phyloP scores from a whole-genome alignment of 768 basidiomycete species.

The Holtermannia corniformis region DNA sequence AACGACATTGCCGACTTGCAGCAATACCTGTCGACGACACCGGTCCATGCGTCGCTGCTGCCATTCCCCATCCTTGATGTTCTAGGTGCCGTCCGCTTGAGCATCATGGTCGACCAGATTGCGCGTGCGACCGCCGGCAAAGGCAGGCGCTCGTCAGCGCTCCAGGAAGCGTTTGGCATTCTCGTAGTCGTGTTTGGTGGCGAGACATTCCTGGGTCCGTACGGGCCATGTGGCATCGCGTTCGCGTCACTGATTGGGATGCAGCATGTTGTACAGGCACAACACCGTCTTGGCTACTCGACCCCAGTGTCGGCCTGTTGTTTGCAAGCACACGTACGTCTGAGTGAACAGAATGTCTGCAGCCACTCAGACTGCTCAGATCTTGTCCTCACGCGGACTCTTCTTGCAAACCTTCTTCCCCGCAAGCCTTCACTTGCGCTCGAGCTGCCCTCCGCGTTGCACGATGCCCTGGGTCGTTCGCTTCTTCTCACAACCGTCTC shows the following conservation, averaged over 20 bases:
- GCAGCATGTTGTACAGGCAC: constrained; percentile 27
- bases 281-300: constrained; percentile 71
- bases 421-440: constrained; percentile 49
- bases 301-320: constrained; percentile 55
- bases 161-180: constrained; percentile 34
- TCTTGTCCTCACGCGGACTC: constrained; percentile 29
- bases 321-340: constrained; percentile 54
- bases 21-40: constrained; percentile 3
- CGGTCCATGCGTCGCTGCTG: constrained; percentile 6
- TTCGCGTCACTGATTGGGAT: neutral
- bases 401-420: constrained; percentile 54
- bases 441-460: constrained; percentile 62
- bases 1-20: neutral
- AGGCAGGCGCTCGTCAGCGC: constrained; percentile 11
- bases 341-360: neutral
- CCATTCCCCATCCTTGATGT: constrained; percentile 11
- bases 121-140: neutral
- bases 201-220: constrained; percentile 37
- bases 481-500: constrained; percentile 68
- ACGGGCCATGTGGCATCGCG: neutral
- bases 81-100: constrained; percentile 11
- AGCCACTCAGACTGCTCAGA: constrained; percentile 13
- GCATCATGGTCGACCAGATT: constrained; percentile 11
- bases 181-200: constrained; percentile 37
- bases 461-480: constrained; percentile 72